A percentile compares a stretch with the other conserved stretches of the same genome.
Evolutionary conservation across 495 filamentous ascomycete genomes (phyloP).

Genomic region (Hypomontagnella monticulosa): DNA sequence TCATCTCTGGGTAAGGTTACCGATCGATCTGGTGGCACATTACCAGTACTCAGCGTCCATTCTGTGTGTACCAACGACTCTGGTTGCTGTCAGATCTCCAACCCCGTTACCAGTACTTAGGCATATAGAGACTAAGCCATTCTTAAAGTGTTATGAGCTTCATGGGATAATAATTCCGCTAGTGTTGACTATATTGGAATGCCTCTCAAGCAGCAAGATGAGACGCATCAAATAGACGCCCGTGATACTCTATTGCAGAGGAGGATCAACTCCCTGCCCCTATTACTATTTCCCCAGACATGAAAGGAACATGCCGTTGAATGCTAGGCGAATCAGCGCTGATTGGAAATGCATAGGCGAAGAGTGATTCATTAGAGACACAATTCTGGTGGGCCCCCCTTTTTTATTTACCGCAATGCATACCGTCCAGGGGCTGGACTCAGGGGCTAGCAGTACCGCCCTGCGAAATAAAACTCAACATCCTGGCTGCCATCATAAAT

Average conservation of each 20-base stretch:
- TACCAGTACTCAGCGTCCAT: not conserved
- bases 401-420: too few relatives aligned
- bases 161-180: too few relatives aligned
- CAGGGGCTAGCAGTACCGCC: conserved; percentile 18
- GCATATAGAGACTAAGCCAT: too few relatives aligned
- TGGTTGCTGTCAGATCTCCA: not conserved
- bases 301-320: not conserved
- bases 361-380: conserved; percentile 9
- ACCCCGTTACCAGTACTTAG: too few relatives aligned
- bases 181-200: too few relatives aligned
- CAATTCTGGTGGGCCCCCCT: conserved; percentile 12
- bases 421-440: conserved; percentile 13
- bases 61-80: not conserved
- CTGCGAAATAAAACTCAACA: conserved; percentile 9
- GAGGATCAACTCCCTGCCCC: conserved; percentile 12
- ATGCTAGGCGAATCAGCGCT: conserved; percentile 12
- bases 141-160: too few relatives aligned
- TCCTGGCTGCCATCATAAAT: conserved; percentile 16
- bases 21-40: conserved; percentile 8
- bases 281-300: conserved; percentile 1
- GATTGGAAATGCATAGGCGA: conserved; percentile 10
- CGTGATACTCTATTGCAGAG: conserved; percentile 3
- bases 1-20: not conserved
- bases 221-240: conserved; percentile 3
- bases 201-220: not conserved